A percentile compares a stretch with the other conserved stretches of the same genome.
Conservation (phyloP, 805 yeast species). For the Wickerhamomyces alni region DNA sequence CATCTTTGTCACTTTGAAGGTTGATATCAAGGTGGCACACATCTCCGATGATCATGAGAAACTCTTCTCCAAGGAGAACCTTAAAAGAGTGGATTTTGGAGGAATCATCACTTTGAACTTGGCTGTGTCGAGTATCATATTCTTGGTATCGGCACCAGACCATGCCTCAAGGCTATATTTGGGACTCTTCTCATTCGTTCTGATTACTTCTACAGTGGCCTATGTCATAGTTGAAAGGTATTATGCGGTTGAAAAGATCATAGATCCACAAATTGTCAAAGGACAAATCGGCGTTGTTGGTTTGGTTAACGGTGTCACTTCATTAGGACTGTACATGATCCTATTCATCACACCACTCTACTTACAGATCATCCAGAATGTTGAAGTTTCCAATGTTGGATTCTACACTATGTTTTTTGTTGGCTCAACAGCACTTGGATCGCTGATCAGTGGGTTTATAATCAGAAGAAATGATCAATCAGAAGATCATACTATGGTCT, state of each 20-base stretch:
- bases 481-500: constrained; percentile 18
- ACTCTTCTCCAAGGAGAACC: constrained; percentile 27
- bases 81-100: constrained; percentile 33
- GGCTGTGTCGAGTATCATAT: constrained; percentile 28
- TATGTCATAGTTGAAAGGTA: constrained; percentile 31
- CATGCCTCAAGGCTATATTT: constrained; percentile 8
- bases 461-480: constrained; percentile 21
- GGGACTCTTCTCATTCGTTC: constrained; percentile 7
- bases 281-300: constrained; percentile 35
- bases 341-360: constrained; percentile 35
- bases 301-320: constrained; percentile 30
- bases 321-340: constrained; percentile 29
- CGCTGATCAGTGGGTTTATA: constrained; percentile 31
- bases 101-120: constrained; percentile 33
- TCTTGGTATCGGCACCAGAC: constrained; percentile 26
- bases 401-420: constrained; percentile 36
- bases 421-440: constrained; percentile 32
- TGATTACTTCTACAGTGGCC: constrained; percentile 10
- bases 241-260: constrained; percentile 31
- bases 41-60: constrained; percentile 21
- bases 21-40: constrained; percentile 27
- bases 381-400: constrained; percentile 33
- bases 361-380: constrained; percentile 36
- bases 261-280: constrained; percentile 33
- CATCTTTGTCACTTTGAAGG: constrained; percentile 19